Evolutionary conservation across 495 filamentous ascomycete species (phyloP).

Genomic region (Apodospora peruviana): DNA sequence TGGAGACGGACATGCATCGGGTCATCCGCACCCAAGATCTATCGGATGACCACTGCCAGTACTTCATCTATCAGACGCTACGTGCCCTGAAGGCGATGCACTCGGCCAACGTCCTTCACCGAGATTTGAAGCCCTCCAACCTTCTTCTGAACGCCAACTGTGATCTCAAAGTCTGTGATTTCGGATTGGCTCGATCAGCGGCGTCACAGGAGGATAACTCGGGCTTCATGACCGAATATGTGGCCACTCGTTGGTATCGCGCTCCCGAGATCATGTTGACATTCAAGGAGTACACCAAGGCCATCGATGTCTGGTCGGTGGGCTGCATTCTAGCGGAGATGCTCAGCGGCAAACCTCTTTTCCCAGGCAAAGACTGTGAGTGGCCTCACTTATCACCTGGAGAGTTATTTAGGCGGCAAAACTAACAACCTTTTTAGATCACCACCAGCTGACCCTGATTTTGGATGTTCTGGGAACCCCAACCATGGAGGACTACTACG

Average conservation of each 20-base stretch:
- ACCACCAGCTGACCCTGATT: constrained; percentile 97
- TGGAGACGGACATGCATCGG: constrained; percentile 99
- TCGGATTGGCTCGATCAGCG: constrained; percentile 88
- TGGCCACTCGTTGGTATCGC: constrained; percentile 98
- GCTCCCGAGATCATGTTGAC: constrained; percentile 99
- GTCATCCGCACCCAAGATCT: constrained; percentile 98
- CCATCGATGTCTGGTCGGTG: constrained; percentile 99
- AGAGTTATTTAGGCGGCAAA: too few species aligned
- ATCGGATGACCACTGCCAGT: constrained; percentile 98
- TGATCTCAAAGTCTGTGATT: constrained; percentile 98
- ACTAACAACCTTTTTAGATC: constrained; percentile 53
- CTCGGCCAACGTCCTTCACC: constrained; percentile 95
- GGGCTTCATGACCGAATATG: constrained; percentile 99
- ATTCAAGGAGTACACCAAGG: constrained; percentile 99
- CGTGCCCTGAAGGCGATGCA: constrained; percentile 99
- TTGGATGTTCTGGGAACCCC: constrained; percentile 97
- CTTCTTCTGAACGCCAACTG: constrained; percentile 97
- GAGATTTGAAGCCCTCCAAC: constrained; percentile 96
- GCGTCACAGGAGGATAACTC: constrained; percentile 97
- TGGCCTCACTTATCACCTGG: constrained; percentile 13
- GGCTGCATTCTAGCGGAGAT: constrained; percentile 99
- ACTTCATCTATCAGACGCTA: constrained; percentile 99
- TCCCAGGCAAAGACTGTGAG: constrained; percentile 98
- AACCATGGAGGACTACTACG: constrained; percentile 99
- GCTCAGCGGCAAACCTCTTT: constrained; percentile 96